These are phyloP conservation scores for Sporothrix curviconia DNA, from an alignment of 2,329 filamentous ascomycete species.

Conservation along the genomic window DNA sequence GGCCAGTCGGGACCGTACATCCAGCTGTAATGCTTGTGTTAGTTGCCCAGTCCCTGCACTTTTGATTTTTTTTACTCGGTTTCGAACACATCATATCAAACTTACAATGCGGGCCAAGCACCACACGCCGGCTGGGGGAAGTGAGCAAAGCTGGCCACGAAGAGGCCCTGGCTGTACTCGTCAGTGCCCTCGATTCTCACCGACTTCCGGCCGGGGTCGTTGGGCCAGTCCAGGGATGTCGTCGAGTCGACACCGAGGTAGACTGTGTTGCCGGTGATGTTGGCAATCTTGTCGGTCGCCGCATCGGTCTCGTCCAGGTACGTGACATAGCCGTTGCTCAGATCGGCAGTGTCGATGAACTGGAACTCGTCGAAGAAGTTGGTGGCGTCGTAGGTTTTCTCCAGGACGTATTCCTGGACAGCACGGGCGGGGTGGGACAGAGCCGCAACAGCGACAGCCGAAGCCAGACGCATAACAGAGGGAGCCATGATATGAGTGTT, in stretches of 20 bases:
- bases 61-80: background rate
- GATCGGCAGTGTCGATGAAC: constrained; percentile 43
- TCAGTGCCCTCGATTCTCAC: constrained; percentile 60
- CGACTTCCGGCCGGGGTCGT: constrained; percentile 40
- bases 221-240: background rate
- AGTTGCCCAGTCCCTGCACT: background rate
- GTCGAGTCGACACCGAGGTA: constrained; percentile 18
- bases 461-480: constrained; percentile 18
- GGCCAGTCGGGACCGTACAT: constrained; percentile 52
- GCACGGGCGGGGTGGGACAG: background rate
- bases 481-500: constrained; percentile 6
- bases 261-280: constrained; percentile 32
- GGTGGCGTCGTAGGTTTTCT: constrained; percentile 34
- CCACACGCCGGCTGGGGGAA: constrained; percentile 62
- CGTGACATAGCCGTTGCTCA: constrained; percentile 58
- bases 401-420: constrained; percentile 31
- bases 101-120: constrained; percentile 63
- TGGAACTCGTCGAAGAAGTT: constrained; percentile 45
- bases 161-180: constrained; percentile 57
- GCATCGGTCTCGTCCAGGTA: constrained; percentile 38
- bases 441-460: constrained; percentile 26
- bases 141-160: constrained; percentile 63
- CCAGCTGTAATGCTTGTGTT: constrained; percentile 33
- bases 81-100: background rate
- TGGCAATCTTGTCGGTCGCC: constrained; percentile 25